A percentile compares a stretch with the other conserved stretches of the same genome.
Evolutionary conservation across 2,329 filamentous ascomycete genomes (phyloP).

Genomic region (Colletotrichum neosansevieriae): DNA sequence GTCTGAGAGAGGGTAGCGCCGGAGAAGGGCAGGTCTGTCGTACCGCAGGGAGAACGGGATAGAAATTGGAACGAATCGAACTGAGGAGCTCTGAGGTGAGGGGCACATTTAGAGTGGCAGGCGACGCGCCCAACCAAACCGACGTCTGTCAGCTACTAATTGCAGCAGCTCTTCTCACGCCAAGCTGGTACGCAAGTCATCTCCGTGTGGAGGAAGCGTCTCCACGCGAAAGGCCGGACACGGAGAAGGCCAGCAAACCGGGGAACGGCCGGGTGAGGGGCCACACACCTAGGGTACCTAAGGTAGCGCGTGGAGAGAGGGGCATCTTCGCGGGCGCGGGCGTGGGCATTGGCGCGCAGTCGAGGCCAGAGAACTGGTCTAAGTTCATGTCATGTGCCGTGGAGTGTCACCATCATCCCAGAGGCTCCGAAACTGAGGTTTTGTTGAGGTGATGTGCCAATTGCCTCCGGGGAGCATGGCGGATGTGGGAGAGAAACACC

Average conservation of each 20-base stretch:
- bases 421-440: slow-evolving; percentile 4
- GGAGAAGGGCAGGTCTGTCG: background rate
- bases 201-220: slow-evolving; percentile 25
- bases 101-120: slow-evolving; percentile 5
- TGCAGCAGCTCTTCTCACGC: slow-evolving; percentile 1
- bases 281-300: slow-evolving; percentile 26
- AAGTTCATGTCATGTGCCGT: slow-evolving; percentile 34
- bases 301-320: slow-evolving; percentile 32
- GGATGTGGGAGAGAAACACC: slow-evolving; percentile 33
- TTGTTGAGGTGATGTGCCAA: slow-evolving; percentile 33
- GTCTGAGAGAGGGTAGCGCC: background rate
- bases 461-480: background rate
- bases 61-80: background rate
- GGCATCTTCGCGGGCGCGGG: slow-evolving; percentile 24
- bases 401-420: slow-evolving; percentile 32
- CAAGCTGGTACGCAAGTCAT: background rate
- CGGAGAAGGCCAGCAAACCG: slow-evolving; percentile 33
- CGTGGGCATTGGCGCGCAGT: background rate
- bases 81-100: slow-evolving; percentile 17
- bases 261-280: slow-evolving; percentile 30
- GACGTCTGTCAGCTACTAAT: slow-evolving; percentile 7
- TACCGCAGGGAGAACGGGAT: slow-evolving; percentile 26
- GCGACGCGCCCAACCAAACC: slow-evolving; percentile 5
- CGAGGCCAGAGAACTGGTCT: slow-evolving; percentile 29
- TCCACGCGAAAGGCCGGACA: slow-evolving; percentile 32